Base-by-base conservation (phyloP, 192 early-diverging fungal genomes). In the Polychytrium aggregatum region DNA sequence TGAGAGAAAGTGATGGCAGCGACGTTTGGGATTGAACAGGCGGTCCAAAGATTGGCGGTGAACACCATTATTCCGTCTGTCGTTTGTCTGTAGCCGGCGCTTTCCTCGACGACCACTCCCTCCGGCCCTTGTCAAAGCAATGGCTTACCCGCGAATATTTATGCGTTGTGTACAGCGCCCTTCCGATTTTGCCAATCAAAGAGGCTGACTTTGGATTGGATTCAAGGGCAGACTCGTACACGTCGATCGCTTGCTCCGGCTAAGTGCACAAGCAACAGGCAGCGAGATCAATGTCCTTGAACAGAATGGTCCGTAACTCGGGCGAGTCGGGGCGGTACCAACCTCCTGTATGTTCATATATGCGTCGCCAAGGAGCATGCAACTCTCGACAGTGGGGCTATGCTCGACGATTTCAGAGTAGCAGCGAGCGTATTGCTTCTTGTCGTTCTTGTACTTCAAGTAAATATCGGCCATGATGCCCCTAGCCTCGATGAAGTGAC, bases 301-400 rank as follows among this genome's bases (percentile, higher is more conserved):
- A n/a, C n/a, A n/a, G n/a, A n/a, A n/a, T n/a, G n/a, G n/a, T n/a
- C n/a, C n/a, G n/a, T n/a, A n/a, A n/a, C n/a, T n/a, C n/a, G n/a
- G n/a, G n/a, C n/a, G n/a, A n/a, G n/a, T n/a, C n/a, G n/a, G 29
- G 1, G 27, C 24, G 20, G 11, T 5, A 26, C 37, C 9, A 36
- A 60, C 55, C 48, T 76, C 70, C 36, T 73, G 62, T 36, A 76
- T 63, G 50, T 71, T 74, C 63, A 74, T 67, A 36, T 63, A 77
- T 14, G 74, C 71, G 40, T 74, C 74, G 13, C 71, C 74, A 3
- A 74, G 57, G 41, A 77, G 29, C 13, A 76, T 34, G 41, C 64
- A 72, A 20, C 54, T 66, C 42, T 76, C 68, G 14, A 65, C 53
- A 1, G 70, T 63, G 25, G 68, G 68, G 22, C 54, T 39, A 4